Percentiles rank a stretch among this genome's conserved stretches.
phyloP scores from a whole-genome alignment of 129 eudicot genomes.

The Pseudognaphalium luteoalbum region DNA sequence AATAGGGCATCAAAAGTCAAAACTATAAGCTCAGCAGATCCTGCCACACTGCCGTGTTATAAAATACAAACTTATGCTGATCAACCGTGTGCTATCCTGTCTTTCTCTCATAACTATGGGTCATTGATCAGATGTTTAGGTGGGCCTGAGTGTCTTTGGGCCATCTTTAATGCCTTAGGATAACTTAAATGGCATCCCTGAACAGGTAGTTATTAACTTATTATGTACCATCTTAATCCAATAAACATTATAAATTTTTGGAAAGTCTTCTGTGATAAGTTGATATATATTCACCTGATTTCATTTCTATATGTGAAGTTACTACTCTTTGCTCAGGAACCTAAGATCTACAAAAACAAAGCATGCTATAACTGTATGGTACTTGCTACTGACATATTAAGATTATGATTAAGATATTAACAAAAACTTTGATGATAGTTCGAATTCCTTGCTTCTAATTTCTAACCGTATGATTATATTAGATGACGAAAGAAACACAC shows the following conservation, averaged over 20 bases:
- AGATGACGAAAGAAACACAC: background rate
- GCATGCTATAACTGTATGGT: background rate
- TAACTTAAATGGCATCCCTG: background rate
- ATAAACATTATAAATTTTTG: slow-evolving; percentile 2
- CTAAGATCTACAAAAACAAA: background rate
- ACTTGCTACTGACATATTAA: background rate
- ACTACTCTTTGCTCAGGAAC: background rate
- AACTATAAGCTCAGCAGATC: slow-evolving; percentile 9
- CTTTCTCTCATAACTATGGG: slow-evolving; percentile 11
- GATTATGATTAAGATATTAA: background rate
- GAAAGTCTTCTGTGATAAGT: slow-evolving; percentile 16
- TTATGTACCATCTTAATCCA: slow-evolving; percentile 14
- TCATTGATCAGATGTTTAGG: slow-evolving; percentile 12
- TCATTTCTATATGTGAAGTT: background rate
- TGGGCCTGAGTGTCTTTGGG: slow-evolving; percentile 34
- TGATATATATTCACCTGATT: background rate
- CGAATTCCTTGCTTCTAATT: slow-evolving; percentile 7
- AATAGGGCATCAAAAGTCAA: slow-evolving; percentile 8
- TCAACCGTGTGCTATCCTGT: slow-evolving; percentile 15
- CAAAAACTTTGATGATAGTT: background rate
- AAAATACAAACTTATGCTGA: slow-evolving; percentile 4
- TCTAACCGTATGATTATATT: background rate
- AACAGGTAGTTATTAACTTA: background rate
- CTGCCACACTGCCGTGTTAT: slow-evolving; percentile 7
- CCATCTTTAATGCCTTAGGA: slow-evolving; percentile 23